Evolutionary conservation across 2,329 filamentous ascomycete species (phyloP).

Genomic region (Monilinia fructicola): DNA sequence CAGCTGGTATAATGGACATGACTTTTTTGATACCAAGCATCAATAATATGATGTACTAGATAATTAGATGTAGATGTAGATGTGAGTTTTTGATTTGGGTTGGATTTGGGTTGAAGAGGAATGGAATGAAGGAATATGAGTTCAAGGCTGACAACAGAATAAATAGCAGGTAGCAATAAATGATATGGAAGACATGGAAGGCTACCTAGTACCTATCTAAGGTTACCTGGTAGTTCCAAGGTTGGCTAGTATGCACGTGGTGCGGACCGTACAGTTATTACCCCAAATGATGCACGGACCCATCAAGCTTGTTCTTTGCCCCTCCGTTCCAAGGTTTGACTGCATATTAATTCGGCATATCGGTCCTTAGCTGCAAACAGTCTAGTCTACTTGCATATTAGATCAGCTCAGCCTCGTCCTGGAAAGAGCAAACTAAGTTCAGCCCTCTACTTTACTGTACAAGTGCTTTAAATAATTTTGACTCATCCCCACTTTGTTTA

Average conservation of each 20-base stretch:
- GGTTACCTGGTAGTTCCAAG: neutral
- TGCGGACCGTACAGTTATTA: neutral
- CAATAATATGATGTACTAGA: slow-evolving; percentile 1
- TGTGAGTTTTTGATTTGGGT: neutral
- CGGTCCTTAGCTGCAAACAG: neutral
- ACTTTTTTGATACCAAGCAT: slow-evolving; percentile 32
- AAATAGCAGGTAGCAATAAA: too few relatives aligned
- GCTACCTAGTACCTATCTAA: too few relatives aligned
- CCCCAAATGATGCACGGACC: neutral
- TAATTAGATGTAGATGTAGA: too few relatives aligned
- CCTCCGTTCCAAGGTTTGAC: too few relatives aligned
- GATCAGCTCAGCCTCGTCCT: neutral
- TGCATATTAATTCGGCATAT: neutral
- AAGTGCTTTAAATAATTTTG: neutral
- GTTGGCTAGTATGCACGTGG: neutral
- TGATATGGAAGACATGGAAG: too few relatives aligned
- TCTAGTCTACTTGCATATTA: too few relatives aligned
- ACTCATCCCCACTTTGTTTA: slow-evolving; percentile 7
- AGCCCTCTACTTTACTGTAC: neutral
- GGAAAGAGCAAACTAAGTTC: neutral
- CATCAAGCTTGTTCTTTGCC: too few relatives aligned
- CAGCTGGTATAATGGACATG: slow-evolving; percentile 35
- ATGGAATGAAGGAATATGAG: neutral
- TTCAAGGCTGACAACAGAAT: slow-evolving; percentile 1
- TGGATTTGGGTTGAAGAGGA: neutral